Base-by-base conservation (phyloP, 768 basidiomycete genomes). In the Ramaria sp. region DNA sequence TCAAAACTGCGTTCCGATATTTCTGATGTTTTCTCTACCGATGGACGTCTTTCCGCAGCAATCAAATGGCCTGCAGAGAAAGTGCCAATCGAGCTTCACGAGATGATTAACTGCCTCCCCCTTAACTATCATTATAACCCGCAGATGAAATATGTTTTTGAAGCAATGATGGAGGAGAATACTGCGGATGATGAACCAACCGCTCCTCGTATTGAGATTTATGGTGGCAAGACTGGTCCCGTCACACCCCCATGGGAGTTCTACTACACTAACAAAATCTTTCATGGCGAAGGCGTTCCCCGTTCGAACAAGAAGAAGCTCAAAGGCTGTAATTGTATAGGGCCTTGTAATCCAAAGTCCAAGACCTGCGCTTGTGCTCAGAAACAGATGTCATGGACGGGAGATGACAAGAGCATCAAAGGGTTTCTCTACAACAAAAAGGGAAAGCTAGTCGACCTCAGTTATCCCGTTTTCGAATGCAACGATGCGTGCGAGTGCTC, bases 201-300 rank as follows among this genome's bases (percentile, higher is more conserved):
- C 43, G 83, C 86, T 1, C 88, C 87, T 0, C 69, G 68, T 5
- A 86, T 95, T 60, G 67, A 67, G 15, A 75, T 95, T 24, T 64
- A 79, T 49, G 91, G 93, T 61, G 66, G 75, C 0, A 70, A 89
- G 22, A 88, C 88, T 57, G 64, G 72, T 8, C 83, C 85, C 57
- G 72, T 78, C 9, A 78, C 82, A 20, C 91, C 92, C 0, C 78
- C 77, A 24, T 90, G 86, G 79, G 91, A 95, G 61, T 96, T 93
- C 61, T 73, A 83, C 57, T 95, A 95, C 64, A 82, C 86, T 10
- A 93, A 95, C 65, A 69, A 78, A 50, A 80, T 92, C 73, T 85
- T 86, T 75, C 81, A 82, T 56, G 79, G 77, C 1, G 73, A 81
- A 12, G 79, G 72, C 4, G 84, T 93, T 2, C 81, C 83, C 0